phyloP scores from a whole-genome alignment of 2,329 filamentous ascomycete genomes.

The Magnaporthiopsis incrustans region DNA sequence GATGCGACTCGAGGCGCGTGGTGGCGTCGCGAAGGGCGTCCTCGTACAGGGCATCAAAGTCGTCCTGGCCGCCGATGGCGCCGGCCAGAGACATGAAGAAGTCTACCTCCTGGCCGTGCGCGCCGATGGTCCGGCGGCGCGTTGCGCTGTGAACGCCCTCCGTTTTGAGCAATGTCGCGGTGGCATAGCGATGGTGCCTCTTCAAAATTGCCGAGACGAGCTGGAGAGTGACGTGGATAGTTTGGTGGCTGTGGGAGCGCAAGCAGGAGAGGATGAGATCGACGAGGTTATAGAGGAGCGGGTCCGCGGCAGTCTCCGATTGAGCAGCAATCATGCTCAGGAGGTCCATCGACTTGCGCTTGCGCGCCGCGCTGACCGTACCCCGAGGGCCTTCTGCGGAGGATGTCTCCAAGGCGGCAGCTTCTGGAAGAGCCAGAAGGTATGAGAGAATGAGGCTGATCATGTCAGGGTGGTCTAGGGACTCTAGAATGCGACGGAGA shows the following conservation, averaged over 20 bases:
- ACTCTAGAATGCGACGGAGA: slow-evolving; percentile 80
- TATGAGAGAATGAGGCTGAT: slow-evolving; percentile 92
- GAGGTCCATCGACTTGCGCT: slow-evolving; percentile 83
- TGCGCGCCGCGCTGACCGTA: slow-evolving; percentile 59
- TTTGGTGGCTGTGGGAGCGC: slow-evolving; percentile 77
- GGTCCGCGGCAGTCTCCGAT: slow-evolving; percentile 65
- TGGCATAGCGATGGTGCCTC: slow-evolving; percentile 80
- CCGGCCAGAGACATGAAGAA: slow-evolving; percentile 61
- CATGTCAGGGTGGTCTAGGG: slow-evolving; percentile 86
- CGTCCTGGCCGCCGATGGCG: slow-evolving; percentile 59
- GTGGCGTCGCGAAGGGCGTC: slow-evolving; percentile 64
- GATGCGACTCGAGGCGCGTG: slow-evolving; percentile 61
- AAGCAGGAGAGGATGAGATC: slow-evolving; percentile 84
- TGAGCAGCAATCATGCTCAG: slow-evolving; percentile 71
- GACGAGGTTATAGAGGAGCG: slow-evolving; percentile 84
- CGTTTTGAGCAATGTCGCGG: slow-evolving; percentile 66
- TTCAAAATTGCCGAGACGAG: slow-evolving; percentile 79
- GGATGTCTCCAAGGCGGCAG: slow-evolving; percentile 11
- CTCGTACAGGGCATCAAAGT: slow-evolving; percentile 67
- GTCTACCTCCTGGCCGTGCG: slow-evolving; percentile 67
- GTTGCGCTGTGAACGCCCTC: slow-evolving; percentile 43
- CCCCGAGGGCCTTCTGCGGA: slow-evolving; percentile 30
- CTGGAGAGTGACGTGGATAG: slow-evolving; percentile 80
- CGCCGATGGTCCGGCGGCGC: slow-evolving; percentile 59
- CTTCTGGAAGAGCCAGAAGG: slow-evolving; percentile 70